Percentiles rank a stretch among this genome's conserved stretches.
Conservation (phyloP, 768 basidiomycete species). For the Agrocybe praecox region DNA sequence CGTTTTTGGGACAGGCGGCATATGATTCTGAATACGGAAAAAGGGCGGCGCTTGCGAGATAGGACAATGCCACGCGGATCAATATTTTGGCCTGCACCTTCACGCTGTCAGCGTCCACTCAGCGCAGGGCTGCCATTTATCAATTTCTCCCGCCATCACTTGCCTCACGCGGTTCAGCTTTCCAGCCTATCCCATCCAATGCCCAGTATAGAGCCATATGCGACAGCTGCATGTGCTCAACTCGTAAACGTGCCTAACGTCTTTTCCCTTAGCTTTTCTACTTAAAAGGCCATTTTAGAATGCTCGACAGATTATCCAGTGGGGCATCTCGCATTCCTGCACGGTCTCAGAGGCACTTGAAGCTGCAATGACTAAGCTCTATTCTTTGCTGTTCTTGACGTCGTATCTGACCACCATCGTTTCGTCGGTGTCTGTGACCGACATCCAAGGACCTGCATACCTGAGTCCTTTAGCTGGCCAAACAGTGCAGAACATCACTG, state of each 20-base stretch:
- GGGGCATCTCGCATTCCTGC: conserved; percentile 6
- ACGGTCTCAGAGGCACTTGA: conserved; percentile 8
- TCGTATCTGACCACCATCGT: conserved; percentile 27
- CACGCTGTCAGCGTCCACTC: conserved; percentile 3
- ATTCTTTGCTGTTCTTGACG: conserved; percentile 28
- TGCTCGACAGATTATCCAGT: conserved; percentile 14
- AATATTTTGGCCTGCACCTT: background rate
- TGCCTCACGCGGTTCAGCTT: conserved; percentile 3
- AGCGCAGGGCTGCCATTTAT: background rate
- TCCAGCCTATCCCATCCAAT: background rate
- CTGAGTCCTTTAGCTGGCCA: conserved; percentile 48
- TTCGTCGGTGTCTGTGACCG: conserved; percentile 41
- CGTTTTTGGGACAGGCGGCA: background rate
- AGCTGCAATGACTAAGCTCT: conserved; percentile 31
- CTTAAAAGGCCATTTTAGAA: conserved; percentile 11
- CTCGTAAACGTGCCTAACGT: conserved; percentile 20
- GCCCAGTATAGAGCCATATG: conserved; percentile 6
- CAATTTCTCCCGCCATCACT: background rate
- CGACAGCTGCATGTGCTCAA: conserved; percentile 23
- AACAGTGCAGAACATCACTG: conserved; percentile 47
- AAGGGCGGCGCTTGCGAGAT: background rate
- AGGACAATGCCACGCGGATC: conserved; percentile 1
- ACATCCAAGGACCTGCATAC: conserved; percentile 54
- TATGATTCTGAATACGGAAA: background rate
- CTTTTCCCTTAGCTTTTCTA: background rate